Base-by-base conservation (phyloP, 441 rosid genomes). In the Metrosideros polymorpha region DNA sequence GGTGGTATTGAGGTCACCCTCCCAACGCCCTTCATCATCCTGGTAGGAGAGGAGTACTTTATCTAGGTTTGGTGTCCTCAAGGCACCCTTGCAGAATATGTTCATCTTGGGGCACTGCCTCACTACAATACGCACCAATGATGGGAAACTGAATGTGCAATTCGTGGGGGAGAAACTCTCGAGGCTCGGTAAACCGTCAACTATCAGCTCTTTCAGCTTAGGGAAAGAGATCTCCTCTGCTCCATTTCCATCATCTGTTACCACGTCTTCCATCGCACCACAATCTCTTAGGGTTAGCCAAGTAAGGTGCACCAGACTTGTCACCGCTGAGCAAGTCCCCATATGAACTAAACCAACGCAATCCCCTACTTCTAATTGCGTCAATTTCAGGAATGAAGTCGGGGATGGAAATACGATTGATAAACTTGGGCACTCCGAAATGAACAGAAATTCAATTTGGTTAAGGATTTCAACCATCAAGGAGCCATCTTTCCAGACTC, bases 41-140 rank as follows among this genome's bases (percentile, higher is more conserved):
- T 10, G 0, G 30, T n/a, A 12, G 5, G 3, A 5, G 30, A 56
- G 6, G 30, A 56, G 13, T 27, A 56, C 7, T 56, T 27, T 12
- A 56, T 2, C 7, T 27, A 56, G n/a, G n/a, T 56, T 56, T 2
- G 61, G 61, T 25, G 61, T 56, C n/a, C 14, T 12, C 30, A 5
- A 1, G 3, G 2, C 61, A 56, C 15, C 30, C 30, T 12, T 27
- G 61, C 61, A 56, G 30, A 56, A 56, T 56, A 5, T 27, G 27
- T 56, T 56, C 61, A 56, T 56, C 30, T 56, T 56, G 13, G 30
- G 61, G 61, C 61, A 56, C 13, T 56, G 3, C 6, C 0, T 9
- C 30, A 56, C 13, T 12, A 1, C 12, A 27, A 56, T 5, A 0
- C 0, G 0, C 30, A 0, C 61, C 61, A 56, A 27, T 5, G 61